Evolutionary conservation across 2,329 filamentous ascomycete genomes (phyloP).

Genomic region (Scedosporium dehoogii): DNA sequence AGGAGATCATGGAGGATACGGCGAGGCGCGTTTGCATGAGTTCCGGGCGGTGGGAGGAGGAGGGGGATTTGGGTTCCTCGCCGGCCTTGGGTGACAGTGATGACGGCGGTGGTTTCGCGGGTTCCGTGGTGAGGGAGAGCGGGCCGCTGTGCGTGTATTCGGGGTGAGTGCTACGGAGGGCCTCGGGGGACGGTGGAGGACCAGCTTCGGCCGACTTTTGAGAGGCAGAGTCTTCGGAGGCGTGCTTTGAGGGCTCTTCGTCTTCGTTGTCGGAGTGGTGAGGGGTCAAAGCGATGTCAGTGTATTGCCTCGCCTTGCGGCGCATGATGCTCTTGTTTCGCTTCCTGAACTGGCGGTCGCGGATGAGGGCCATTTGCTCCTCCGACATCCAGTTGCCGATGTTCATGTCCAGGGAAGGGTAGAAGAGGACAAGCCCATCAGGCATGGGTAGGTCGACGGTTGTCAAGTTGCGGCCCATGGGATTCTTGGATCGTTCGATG

Average conservation of each 20-base stretch:
- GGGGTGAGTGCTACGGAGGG: constrained; percentile 29
- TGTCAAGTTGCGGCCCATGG: constrained; percentile 16
- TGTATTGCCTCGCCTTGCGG: constrained; percentile 83
- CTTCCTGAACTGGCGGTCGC: constrained; percentile 67
- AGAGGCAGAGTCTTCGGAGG: background rate
- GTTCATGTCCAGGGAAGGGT: constrained; percentile 90
- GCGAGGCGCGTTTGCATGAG: constrained; percentile 76
- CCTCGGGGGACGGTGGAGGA: constrained; percentile 9
- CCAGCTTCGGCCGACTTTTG: background rate
- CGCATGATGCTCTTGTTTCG: constrained; percentile 71
- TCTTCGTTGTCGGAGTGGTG: constrained; percentile 69
- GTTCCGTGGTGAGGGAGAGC: constrained; percentile 14
- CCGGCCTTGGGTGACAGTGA: background rate
- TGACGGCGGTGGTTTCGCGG: background rate
- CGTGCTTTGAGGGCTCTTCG: constrained; percentile 28
- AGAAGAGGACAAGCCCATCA: constrained; percentile 74
- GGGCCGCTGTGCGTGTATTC: constrained; percentile 42
- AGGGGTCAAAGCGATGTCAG: constrained; percentile 72
- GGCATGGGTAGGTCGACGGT: constrained; percentile 57
- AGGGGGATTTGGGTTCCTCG: constrained; percentile 5
- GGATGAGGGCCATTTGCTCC: constrained; percentile 90
- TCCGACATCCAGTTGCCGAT: constrained; percentile 99
- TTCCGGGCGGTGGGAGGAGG: constrained; percentile 40
- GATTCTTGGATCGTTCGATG: constrained; percentile 56
- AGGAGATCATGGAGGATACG: constrained; percentile 94